Evolutionary conservation across 495 filamentous ascomycete genomes (phyloP).

Genomic region (Hypoxylon perforatum): DNA sequence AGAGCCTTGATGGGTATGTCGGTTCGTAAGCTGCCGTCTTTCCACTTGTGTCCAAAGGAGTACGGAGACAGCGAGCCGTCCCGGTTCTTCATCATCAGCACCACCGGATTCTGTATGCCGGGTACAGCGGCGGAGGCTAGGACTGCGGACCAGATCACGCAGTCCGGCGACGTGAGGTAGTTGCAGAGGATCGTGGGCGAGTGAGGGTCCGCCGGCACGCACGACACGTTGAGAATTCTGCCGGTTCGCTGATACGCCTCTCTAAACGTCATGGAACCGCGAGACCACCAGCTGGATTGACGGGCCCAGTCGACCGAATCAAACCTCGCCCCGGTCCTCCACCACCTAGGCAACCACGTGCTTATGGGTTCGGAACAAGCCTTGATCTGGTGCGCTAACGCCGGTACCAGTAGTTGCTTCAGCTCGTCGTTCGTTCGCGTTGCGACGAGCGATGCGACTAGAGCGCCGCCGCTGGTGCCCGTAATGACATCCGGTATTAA

Average conservation of each 20-base stretch:
- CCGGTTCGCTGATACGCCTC: constrained; percentile 96
- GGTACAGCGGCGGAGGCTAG: constrained; percentile 95
- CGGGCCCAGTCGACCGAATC: constrained; percentile 93
- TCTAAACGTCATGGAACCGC: constrained; percentile 90
- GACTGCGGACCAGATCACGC: constrained; percentile 97
- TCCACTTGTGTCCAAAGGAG: constrained; percentile 97
- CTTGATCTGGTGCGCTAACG: constrained; percentile 83
- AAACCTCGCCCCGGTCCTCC: constrained; percentile 90
- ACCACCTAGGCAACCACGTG: constrained; percentile 86
- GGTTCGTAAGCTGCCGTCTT: constrained; percentile 91
- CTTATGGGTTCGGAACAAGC: constrained; percentile 83
- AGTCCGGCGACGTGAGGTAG: constrained; percentile 93
- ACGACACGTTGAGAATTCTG: constrained; percentile 92
- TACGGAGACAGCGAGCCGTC: constrained; percentile 81
- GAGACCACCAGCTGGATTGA: constrained; percentile 85
- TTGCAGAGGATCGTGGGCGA: constrained; percentile 91
- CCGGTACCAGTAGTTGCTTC: constrained; percentile 83
- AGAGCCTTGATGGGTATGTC: constrained; percentile 95
- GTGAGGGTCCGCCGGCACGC: constrained; percentile 96
- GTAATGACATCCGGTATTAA: constrained; percentile 93
- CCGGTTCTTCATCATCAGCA: constrained; percentile 91
- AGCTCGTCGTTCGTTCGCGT: constrained; percentile 94
- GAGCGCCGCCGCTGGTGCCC: constrained; percentile 91
- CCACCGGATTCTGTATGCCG: constrained; percentile 94
- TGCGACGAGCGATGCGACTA: constrained; percentile 87